These are phyloP conservation scores for Taiwanofungus camphoratus DNA, from an alignment of 1,284 basidiomycete species.

Conservation along the genomic window DNA sequence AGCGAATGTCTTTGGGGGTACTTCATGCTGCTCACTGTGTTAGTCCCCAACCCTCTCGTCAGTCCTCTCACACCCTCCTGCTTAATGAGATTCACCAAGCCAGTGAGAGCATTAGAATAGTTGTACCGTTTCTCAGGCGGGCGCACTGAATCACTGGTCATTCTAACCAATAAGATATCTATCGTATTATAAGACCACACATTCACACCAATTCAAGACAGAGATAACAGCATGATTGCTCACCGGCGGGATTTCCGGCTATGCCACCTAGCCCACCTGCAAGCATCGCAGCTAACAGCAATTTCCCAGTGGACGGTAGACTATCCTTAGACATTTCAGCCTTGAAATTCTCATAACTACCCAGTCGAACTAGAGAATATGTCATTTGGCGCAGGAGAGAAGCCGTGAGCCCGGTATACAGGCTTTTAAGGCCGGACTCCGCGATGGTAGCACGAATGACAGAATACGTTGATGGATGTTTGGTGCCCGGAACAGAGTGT, in stretches of 20 bases:
- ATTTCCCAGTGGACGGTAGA: conserved; percentile 42
- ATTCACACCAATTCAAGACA: conserved; percentile 4
- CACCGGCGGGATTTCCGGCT: conserved; percentile 77
- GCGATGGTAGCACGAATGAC: conserved; percentile 53
- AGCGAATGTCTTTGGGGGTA: not conserved
- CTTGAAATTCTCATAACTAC: conserved; percentile 79
- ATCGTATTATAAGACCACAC: not conserved
- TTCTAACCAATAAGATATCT: conserved; percentile 78
- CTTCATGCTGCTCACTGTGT: conserved; percentile 46
- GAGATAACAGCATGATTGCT: conserved; percentile 15
- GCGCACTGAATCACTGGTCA: conserved; percentile 82
- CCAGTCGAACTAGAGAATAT: conserved; percentile 84
- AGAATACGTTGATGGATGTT: conserved; percentile 49
- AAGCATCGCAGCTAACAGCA: conserved; percentile 61
- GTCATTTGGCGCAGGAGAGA: conserved; percentile 89
- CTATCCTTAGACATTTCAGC: conserved; percentile 43
- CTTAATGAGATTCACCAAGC: conserved; percentile 57
- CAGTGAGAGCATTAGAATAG: conserved; percentile 74
- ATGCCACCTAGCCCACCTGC: conserved; percentile 79
- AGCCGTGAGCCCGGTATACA: conserved; percentile 82
- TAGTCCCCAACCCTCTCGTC: conserved; percentile 75
- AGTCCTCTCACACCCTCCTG: conserved; percentile 72
- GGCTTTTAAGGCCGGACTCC: conserved; percentile 61
- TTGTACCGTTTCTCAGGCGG: conserved; percentile 69
- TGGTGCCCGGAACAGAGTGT: conserved; percentile 34